Percentiles rank a stretch among this genome's conserved stretches.
phyloP scores from a whole-genome alignment of 495 filamentous ascomycete genomes.

The Collariella sp. region DNA sequence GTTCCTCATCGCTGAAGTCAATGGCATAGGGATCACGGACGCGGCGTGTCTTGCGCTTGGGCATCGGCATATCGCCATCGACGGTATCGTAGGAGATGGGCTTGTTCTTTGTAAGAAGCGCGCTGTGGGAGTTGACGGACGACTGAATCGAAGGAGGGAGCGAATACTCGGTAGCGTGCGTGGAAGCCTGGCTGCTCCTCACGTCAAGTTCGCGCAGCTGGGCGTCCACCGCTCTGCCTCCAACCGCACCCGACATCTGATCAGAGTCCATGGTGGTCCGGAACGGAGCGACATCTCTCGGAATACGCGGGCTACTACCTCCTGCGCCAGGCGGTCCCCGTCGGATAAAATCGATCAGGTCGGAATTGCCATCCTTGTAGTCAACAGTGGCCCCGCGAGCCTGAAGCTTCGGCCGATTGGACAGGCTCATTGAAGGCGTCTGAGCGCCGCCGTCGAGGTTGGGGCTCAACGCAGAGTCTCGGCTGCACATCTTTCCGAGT shows the following conservation, averaged over 20 bases:
- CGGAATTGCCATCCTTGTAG: constrained; percentile 58
- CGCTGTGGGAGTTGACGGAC: constrained; percentile 47
- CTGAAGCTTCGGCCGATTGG: constrained; percentile 46
- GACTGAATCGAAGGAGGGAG: constrained; percentile 29
- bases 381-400: constrained; percentile 61
- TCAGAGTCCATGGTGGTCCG: constrained; percentile 79
- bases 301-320: constrained; percentile 57
- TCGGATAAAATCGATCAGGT: constrained; percentile 90
- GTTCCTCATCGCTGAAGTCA: constrained; percentile 74
- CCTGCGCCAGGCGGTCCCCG: constrained; percentile 57
- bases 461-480: constrained; percentile 19
- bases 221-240: constrained; percentile 44
- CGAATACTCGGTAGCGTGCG: constrained; percentile 33
- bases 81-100: constrained; percentile 14
- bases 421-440: constrained; percentile 23
- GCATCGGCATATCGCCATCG: constrained; percentile 43
- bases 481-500: constrained; percentile 17
- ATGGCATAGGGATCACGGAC: constrained; percentile 88
- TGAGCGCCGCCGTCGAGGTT: constrained; percentile 25
- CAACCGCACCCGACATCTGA: constrained; percentile 49
- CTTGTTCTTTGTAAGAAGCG: constrained; percentile 34
- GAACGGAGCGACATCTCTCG: constrained; percentile 78
- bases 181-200: constrained; percentile 36
- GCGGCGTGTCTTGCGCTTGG: constrained; percentile 62
- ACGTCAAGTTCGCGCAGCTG: constrained; percentile 36